Base-by-base conservation (phyloP, 768 basidiomycete species). In the Tylopilus plumbeoviolaceoides region DNA sequence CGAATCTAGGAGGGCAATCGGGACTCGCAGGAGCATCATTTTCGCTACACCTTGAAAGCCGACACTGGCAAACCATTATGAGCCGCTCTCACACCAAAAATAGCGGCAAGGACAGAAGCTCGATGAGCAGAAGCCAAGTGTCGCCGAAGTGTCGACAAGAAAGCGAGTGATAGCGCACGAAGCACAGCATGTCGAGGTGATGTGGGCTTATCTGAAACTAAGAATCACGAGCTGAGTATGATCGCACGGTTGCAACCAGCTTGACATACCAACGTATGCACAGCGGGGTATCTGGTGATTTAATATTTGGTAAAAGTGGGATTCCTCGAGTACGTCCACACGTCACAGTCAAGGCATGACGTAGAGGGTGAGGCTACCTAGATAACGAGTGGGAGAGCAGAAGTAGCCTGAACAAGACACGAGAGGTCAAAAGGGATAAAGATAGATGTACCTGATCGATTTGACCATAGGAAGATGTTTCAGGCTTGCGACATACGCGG, bases 301-400 rank as follows among this genome's bases (percentile, higher is more conserved):
- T 14, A 5, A 21, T 38, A 25, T 20, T 39, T 39, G 38, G 35
- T 36, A 38, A 38, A 10, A 7, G 5, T 23, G 7, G 10, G 21
- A 30, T 12, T 17, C 10, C 21, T 17, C 35, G 8, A 7, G 44
- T 21, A 18, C 40, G 11, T 27, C 30, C 28, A 3, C 14, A 28
- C 28, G 14, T 44, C 42, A 39, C 47, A 23, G 23, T 18, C 27
- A 27, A 25, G 15, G 30, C 8, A 59, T 62, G 53, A 23, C 48
- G 53, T 50, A 5, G 46, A 31, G 46, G 58, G 40, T 17, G 23
- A 38, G 33, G 35, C 28, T 33, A 40, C 42, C 36, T 30, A 33
- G 48, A 59, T 41, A 44, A n/a, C 20, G 30, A 21, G 38, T 31
- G 53, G n/a, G 50, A 42, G 45, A 47, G 60, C 61, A 52, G 23